phyloP scores from a whole-genome alignment of 441 rosid genomes.

The Croton setiger region DNA sequence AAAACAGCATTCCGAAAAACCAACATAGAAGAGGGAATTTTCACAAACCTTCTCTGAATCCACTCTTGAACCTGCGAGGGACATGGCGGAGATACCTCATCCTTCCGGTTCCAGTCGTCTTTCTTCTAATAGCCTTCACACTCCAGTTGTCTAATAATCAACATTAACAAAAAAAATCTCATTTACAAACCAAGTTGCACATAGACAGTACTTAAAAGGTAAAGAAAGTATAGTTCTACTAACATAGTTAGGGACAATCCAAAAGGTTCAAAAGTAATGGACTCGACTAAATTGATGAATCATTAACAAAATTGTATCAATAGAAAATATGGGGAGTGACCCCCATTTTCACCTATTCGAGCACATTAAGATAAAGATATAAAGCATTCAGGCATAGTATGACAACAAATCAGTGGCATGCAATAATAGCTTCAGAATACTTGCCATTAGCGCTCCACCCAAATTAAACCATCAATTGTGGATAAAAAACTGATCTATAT shows the following conservation, averaged over 20 bases:
- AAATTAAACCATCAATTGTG: not conserved
- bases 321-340: too few relatives aligned
- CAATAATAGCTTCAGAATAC: not conserved
- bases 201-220: not conserved
- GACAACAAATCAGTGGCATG: not conserved
- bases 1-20: not conserved
- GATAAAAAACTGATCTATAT: not conserved
- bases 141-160: conserved; percentile 71
- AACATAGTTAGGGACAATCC: not conserved
- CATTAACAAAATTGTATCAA: not conserved
- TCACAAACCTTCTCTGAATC: conserved; percentile 77
- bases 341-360: too few relatives aligned
- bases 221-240: too few relatives aligned
- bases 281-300: too few relatives aligned
- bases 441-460: not conserved
- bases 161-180: not conserved
- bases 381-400: not conserved
- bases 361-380: not conserved
- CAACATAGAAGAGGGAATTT: not conserved
- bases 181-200: not conserved
- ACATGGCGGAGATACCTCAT: conserved; percentile 87
- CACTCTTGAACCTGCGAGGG: conserved; percentile 86
- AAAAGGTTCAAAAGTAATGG: not conserved
- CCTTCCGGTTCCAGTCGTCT: conserved; percentile 91
- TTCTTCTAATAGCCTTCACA: conserved; percentile 80